Evolutionary conservation across 495 filamentous ascomycete genomes (phyloP).

Genomic region (Penicillium paradoxum): DNA sequence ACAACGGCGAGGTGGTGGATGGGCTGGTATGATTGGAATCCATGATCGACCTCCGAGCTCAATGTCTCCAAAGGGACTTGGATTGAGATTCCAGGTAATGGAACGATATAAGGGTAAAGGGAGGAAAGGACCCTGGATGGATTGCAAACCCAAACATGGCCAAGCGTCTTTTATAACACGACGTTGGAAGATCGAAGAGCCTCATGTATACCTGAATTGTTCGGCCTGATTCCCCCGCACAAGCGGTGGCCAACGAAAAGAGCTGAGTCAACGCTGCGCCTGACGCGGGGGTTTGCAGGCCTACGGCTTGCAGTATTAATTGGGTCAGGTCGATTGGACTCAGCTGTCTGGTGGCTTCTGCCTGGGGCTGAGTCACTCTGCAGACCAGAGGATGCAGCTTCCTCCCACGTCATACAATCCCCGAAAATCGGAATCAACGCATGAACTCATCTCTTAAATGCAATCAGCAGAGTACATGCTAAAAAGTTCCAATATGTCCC

Average conservation of each 20-base stretch:
- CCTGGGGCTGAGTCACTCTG: slow-evolving; percentile 7
- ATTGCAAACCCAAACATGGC: not conserved
- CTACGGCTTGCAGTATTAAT: not conserved
- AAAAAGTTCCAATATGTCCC: too few species aligned
- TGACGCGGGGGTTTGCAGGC: not conserved
- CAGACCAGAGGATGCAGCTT: not conserved
- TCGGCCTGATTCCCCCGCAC: slow-evolving; percentile 1
- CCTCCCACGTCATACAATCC: not conserved
- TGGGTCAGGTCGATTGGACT: not conserved
- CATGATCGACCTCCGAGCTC: slow-evolving; percentile 14
- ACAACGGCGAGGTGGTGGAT: slow-evolving; percentile 14
- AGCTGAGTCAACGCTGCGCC: not conserved
- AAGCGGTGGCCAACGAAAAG: not conserved
- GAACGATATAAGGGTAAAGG: not conserved
- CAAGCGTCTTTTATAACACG: not conserved
- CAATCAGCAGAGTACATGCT: too few species aligned
- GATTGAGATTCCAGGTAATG: not conserved
- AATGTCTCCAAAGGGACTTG: not conserved
- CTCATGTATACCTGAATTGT: not conserved
- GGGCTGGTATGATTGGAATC: slow-evolving; percentile 20
- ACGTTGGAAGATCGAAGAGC: not conserved
- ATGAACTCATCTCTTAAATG: too few species aligned
- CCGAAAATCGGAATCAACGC: too few species aligned
- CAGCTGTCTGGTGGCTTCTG: not conserved
- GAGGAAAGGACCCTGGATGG: not conserved